Base-by-base conservation (phyloP, 768 basidiomycete species). In the Pisolithus tinctorius region DNA sequence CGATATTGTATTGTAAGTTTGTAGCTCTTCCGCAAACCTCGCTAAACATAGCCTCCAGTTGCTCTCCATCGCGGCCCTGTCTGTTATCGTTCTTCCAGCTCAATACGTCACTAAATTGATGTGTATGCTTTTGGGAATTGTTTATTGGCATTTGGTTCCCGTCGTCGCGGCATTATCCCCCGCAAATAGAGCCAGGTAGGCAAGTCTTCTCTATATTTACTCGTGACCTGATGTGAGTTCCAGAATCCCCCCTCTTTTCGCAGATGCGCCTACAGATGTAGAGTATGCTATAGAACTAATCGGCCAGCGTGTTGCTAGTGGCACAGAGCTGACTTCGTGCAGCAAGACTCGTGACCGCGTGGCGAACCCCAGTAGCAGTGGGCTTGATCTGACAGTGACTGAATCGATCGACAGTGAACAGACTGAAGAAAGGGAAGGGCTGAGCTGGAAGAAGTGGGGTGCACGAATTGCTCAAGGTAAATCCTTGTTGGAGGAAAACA, bases 231-330 rank as follows among this genome's bases (percentile, higher is more conserved):
- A 57, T 23, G 27, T 40, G 41, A 16, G 17, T 49, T 49, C 6
- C 42, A 84, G 80, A 38, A 47, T 81, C n/a, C 76, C 79, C 20
- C 66, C 71, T 6, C 66, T 71, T 3, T 73, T 85, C 45, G 54
- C 58, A 36, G 75, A 81, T 53, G 77, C 76, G 10, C 84, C 85
- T 0, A 86, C 83, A 4, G 83, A 87, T 56, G 75, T 79, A 4
- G 82, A 86, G 45, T 82, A 83, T 58, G 83, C 85, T 2, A 85
- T 86, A 80, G 75, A 83, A 36, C 61, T 86, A 10, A 84, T 86
- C 16, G 75, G 83, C 4, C 71, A 75, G 50, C 78, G 84, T 7
- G 72, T 84, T 4, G 74, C 78, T 31, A 66, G 73, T 17, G 84
- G 84, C 6, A 68, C 82, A 45, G 71, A 74, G 25, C 61, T 84